phyloP scores from a whole-genome alignment of 75 land plant species.

The Adiantum capillusveneris region DNA sequence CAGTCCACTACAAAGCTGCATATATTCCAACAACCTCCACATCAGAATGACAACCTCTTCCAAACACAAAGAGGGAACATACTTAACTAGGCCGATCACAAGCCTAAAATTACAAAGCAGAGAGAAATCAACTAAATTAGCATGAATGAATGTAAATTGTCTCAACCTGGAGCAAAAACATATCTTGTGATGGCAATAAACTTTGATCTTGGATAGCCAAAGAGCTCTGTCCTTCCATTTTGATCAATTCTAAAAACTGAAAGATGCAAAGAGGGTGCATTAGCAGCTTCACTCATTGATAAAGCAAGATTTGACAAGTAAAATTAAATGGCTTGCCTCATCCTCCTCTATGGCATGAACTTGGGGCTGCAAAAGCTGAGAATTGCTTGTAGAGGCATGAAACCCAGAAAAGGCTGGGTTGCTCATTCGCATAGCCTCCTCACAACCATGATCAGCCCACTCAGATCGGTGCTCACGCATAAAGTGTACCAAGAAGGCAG shows the following conservation, averaged over 20 bases:
- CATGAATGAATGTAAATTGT: too few relatives aligned
- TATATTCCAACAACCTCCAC: neutral
- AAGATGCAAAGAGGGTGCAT: too few relatives aligned
- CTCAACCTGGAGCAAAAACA: slow-evolving; percentile 58
- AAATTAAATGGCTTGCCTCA: slow-evolving; percentile 34
- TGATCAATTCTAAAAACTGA: slow-evolving; percentile 79
- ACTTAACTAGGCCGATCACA: neutral
- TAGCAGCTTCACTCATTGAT: too few relatives aligned
- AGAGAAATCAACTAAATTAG: neutral
- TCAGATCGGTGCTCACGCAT: slow-evolving; percentile 89
- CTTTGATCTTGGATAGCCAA: slow-evolving; percentile 29
- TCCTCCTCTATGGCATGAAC: slow-evolving; percentile 72
- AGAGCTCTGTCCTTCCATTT: slow-evolving; percentile 45
- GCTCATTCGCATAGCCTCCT: slow-evolving; percentile 5
- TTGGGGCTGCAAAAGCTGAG: slow-evolving; percentile 65
- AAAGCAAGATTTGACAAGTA: too few relatives aligned
- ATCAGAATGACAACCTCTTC: neutral
- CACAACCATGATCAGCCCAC: slow-evolving; percentile 81
- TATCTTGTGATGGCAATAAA: slow-evolving; percentile 47
- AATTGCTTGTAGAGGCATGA: neutral
- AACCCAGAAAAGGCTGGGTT: neutral
- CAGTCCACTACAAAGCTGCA: slow-evolving; percentile 76
- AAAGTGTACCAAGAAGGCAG: slow-evolving; percentile 74
- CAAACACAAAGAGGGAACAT: neutral
- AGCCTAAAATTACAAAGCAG: too few relatives aligned